Evolutionary conservation across 83 land plant species (phyloP).

Genomic region (Diphasiastrum complanatum): DNA sequence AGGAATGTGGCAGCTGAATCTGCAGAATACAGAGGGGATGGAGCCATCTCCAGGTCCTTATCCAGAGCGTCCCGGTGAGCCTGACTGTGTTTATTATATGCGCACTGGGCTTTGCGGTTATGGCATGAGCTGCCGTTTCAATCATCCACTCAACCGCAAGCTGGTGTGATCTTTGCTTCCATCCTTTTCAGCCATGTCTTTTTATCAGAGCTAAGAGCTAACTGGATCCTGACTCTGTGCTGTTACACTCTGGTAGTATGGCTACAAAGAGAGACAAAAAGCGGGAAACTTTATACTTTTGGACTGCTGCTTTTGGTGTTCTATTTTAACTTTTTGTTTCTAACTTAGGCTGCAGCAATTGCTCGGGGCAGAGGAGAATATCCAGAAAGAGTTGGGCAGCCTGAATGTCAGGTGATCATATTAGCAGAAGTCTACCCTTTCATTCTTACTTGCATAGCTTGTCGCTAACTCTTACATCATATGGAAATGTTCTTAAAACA

Average conservation of each 20-base stretch:
- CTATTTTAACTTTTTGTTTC: background rate
- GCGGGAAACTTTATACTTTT: too few species aligned
- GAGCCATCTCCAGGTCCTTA: constrained; percentile 18
- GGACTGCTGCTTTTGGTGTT: too few species aligned
- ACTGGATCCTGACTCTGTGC: background rate
- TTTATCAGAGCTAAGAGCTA: background rate
- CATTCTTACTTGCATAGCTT: too few species aligned
- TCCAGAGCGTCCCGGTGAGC: constrained; percentile 32
- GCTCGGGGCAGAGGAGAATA: constrained; percentile 32
- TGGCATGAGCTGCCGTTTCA: constrained; percentile 29
- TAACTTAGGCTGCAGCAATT: constrained; percentile 19
- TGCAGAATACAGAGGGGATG: constrained; percentile 23
- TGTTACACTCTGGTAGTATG: too few species aligned
- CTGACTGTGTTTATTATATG: constrained; percentile 31
- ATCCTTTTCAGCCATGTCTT: background rate
- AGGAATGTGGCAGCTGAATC: constrained; percentile 24
- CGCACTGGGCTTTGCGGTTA: constrained; percentile 31
- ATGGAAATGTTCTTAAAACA: too few species aligned
- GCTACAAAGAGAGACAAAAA: too few species aligned
- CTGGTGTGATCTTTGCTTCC: constrained; percentile 11
- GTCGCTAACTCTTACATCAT: too few species aligned
- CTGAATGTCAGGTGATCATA: constrained; percentile 28
- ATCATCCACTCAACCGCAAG: constrained; percentile 28
- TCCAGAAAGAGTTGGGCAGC: constrained; percentile 33
- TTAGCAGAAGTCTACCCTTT: too few species aligned